Evolutionary conservation across 495 filamentous ascomycete species (phyloP).

Genomic region (Neurospora sp.): DNA sequence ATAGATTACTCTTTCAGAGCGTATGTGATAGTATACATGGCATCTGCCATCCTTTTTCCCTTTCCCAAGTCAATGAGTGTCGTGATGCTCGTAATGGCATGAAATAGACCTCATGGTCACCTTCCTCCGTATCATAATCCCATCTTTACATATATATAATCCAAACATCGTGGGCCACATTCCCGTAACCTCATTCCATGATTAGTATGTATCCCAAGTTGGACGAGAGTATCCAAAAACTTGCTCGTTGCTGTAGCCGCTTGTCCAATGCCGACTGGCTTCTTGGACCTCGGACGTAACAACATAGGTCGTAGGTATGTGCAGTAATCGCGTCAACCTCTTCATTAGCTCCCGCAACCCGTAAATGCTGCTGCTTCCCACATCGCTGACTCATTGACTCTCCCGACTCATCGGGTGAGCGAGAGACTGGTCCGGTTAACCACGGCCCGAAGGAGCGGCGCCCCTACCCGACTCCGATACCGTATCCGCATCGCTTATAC

Average conservation of each 20-base stretch:
- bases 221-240: not conserved
- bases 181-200: not conserved
- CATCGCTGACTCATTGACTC: not conserved
- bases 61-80: not conserved
- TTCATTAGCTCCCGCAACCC: not conserved
- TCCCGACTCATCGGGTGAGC: not conserved
- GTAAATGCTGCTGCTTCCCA: not conserved
- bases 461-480: not conserved
- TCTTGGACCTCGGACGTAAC: not conserved
- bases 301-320: not conserved
- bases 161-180: not conserved
- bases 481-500: not conserved
- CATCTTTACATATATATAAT: not conserved
- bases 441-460: not conserved
- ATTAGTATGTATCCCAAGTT: not conserved
- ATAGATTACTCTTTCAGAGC: not conserved
- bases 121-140: not conserved
- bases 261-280: not conserved
- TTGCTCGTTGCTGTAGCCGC: not conserved
- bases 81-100: not conserved
- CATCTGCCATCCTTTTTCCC: not conserved
- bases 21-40: not conserved
- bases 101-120: not conserved
- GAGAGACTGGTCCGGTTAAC: not conserved
- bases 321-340: not conserved